These are phyloP conservation scores for Pseudocercospora macadamiae DNA, from an alignment of 2,329 filamentous ascomycete genomes.

Conservation along the genomic window DNA sequence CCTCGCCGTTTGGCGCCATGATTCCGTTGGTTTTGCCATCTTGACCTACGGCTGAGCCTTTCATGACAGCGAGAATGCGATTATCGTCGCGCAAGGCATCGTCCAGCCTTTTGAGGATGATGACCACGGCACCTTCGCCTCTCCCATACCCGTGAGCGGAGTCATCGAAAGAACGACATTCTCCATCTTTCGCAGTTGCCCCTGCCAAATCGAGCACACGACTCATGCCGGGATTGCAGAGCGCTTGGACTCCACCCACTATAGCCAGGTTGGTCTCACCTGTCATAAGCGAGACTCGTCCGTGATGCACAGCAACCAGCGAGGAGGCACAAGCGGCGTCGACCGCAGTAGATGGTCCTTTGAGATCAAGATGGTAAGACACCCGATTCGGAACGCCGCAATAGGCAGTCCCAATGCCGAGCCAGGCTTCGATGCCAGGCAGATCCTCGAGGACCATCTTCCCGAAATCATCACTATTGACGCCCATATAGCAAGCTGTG, in stretches of 20 bases:
- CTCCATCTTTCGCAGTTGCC: constrained; percentile 43
- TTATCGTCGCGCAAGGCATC: constrained; percentile 39
- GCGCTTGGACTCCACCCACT: constrained; percentile 42
- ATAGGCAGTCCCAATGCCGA: constrained; percentile 32
- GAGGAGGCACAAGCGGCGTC: constrained; percentile 44
- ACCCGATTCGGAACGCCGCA: constrained; percentile 40
- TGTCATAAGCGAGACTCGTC: constrained; percentile 33
- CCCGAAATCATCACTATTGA: neutral
- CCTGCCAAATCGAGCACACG: constrained; percentile 50
- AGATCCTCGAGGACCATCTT: neutral
- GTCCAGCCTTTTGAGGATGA: constrained; percentile 37
- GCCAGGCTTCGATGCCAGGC: neutral
- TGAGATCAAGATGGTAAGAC: constrained; percentile 47
- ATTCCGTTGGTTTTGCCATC: constrained; percentile 33
- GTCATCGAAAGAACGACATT: constrained; percentile 37
- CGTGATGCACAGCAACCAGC: constrained; percentile 37
- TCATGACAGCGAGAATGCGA: constrained; percentile 34
- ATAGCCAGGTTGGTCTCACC: constrained; percentile 40
- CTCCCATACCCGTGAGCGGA: constrained; percentile 39
- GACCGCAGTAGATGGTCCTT: constrained; percentile 42
- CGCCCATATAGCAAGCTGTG: neutral
- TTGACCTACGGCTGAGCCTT: constrained; percentile 32
- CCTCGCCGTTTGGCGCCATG: constrained; percentile 19
- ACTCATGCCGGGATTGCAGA: constrained; percentile 42
- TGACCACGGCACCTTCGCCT: constrained; percentile 30